Evolutionary conservation across 1,284 basidiomycete genomes (phyloP).

Genomic region (Cutaneotrichosporon sp.): DNA sequence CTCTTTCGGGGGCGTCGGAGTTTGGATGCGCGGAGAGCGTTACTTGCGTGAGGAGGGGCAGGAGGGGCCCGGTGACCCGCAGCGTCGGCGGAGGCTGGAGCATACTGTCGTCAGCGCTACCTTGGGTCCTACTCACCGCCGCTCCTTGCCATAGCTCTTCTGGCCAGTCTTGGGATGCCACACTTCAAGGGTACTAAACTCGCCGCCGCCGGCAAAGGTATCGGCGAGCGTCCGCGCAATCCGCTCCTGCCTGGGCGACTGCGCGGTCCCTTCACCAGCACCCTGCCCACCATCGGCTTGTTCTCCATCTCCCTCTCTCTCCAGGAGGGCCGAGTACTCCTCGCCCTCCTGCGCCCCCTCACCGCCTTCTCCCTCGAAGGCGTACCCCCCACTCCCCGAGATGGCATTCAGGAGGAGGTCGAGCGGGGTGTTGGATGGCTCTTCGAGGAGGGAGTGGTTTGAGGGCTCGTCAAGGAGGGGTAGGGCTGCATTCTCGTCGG

Average conservation of each 20-base stretch:
- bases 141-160: constrained; percentile 44
- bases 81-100: constrained; percentile 41
- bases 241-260: constrained; percentile 10
- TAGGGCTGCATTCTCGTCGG: constrained; percentile 1
- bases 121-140: constrained; percentile 26
- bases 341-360: not conserved
- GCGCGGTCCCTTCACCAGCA: not conserved
- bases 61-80: constrained; percentile 31
- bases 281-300: not conserved
- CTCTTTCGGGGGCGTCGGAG: not conserved
- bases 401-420: constrained; percentile 45
- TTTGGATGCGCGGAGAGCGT: constrained; percentile 8
- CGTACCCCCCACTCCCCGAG: constrained; percentile 18
- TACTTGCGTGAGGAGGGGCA: constrained; percentile 18
- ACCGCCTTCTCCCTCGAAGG: not conserved
- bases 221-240: constrained; percentile 9
- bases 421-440: constrained; percentile 26
- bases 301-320: not conserved
- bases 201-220: constrained; percentile 5
- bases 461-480: constrained; percentile 17
- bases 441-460: constrained; percentile 31
- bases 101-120: constrained; percentile 26
- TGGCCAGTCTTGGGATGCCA: constrained; percentile 43
- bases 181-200: constrained; percentile 30
- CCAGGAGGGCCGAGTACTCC: not conserved